These are phyloP conservation scores for Aspergillus texensis DNA, from an alignment of 2,329 filamentous ascomycete species.

Conservation along the genomic window DNA sequence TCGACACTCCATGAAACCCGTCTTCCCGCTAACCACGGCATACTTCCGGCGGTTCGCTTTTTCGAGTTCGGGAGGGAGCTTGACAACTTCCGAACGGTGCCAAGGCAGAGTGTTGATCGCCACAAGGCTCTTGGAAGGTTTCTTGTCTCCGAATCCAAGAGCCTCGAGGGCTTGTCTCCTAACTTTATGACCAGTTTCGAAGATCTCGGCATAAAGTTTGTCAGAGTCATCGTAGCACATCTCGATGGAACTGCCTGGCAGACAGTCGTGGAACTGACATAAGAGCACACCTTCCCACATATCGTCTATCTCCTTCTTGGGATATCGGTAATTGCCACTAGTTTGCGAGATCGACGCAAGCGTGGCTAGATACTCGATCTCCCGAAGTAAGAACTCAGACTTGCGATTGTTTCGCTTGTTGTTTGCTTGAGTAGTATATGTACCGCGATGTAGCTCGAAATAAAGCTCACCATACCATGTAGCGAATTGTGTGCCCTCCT, in stretches of 20 bases:
- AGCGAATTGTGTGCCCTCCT: constrained; percentile 69
- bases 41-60: constrained; percentile 34
- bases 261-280: constrained; percentile 96
- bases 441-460: constrained; percentile 95
- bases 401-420: constrained; percentile 94
- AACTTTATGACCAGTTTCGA: constrained; percentile 72
- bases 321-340: constrained; percentile 74
- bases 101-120: constrained; percentile 87
- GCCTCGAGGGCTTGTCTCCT: constrained; percentile 69
- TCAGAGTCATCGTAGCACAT: constrained; percentile 99
- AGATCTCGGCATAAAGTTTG: constrained; percentile 82
- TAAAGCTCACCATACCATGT: constrained; percentile 99
- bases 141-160: constrained; percentile 62
- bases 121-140: constrained; percentile 52
- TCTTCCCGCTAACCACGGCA: constrained; percentile 50
- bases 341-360: constrained; percentile 72
- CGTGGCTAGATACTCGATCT: constrained; percentile 86
- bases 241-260: constrained; percentile 92
- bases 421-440: constrained; percentile 95
- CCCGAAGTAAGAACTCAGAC: constrained; percentile 80
- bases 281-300: constrained; percentile 94
- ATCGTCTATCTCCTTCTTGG: constrained; percentile 87
- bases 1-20: constrained; percentile 46
- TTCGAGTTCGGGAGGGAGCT: constrained; percentile 53
- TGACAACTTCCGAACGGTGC: constrained; percentile 74